These are phyloP conservation scores for Pouteria campechiana DNA, from an alignment of 179 eudicot genomes.

Conservation along the genomic window DNA sequence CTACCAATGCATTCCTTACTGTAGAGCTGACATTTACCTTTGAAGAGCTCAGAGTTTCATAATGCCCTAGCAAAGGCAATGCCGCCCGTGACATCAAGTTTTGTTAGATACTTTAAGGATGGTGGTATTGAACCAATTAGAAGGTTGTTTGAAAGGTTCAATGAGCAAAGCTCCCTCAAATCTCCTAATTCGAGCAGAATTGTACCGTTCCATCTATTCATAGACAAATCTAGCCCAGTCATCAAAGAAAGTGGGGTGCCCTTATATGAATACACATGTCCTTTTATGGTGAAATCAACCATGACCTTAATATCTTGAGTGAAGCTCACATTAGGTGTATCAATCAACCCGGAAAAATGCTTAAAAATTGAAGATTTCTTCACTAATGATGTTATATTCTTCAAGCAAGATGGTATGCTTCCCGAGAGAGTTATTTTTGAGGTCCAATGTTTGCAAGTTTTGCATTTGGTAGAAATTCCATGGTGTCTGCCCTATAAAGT, in stretches of 20 bases:
- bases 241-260: not conserved
- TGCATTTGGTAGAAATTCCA: not conserved
- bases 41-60: too few species aligned
- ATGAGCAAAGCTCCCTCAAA: not conserved
- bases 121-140: too few species aligned
- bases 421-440: not conserved
- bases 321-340: too few species aligned
- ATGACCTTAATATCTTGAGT: not conserved
- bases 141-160: conserved; percentile 4
- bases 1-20: too few species aligned
- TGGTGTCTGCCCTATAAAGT: not conserved
- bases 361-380: not conserved
- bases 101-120: too few species aligned
- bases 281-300: not conserved
- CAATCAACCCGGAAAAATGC: too few species aligned
- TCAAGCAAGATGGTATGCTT: not conserved
- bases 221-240: not conserved
- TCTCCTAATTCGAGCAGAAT: conserved; percentile 1
- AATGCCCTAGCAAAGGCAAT: too few species aligned
- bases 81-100: too few species aligned
- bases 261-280: not conserved
- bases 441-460: not conserved
- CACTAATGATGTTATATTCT: not conserved
- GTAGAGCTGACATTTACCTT: too few species aligned
- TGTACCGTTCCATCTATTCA: not conserved